Conservation (phyloP, 2,329 filamentous ascomycete species). For the Trichothecium sympodiale region DNA sequence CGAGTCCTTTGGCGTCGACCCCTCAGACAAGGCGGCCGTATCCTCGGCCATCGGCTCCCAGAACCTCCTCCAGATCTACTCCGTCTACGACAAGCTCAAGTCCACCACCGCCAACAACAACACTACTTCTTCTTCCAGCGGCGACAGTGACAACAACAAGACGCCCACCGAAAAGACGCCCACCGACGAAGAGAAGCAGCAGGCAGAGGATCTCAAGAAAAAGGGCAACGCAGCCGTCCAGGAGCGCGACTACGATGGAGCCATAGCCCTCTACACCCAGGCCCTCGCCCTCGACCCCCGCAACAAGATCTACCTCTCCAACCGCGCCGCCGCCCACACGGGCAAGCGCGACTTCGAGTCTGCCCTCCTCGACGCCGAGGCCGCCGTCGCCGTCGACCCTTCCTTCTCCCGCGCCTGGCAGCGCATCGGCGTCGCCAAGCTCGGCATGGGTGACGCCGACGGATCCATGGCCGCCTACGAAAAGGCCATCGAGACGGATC, state of each 20-base stretch:
- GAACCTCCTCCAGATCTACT: constrained; percentile 83
- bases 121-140: constrained; percentile 28
- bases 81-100: constrained; percentile 92
- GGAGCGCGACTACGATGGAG: constrained; percentile 74
- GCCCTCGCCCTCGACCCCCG: constrained; percentile 70
- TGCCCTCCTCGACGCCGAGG: constrained; percentile 78
- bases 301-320: constrained; percentile 95
- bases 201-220: constrained; percentile 81
- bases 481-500: constrained; percentile 87
- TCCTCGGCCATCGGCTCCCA: constrained; percentile 72
- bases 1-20: constrained; percentile 90
- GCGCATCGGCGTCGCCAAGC: constrained; percentile 79
- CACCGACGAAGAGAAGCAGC: constrained; percentile 54
- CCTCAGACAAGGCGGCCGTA: constrained; percentile 61
- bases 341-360: constrained; percentile 75
- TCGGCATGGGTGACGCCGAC: constrained; percentile 81
- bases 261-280: constrained; percentile 80
- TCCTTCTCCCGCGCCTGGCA: constrained; percentile 97
- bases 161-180: constrained; percentile 12
- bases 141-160: constrained; percentile 22
- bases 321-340: constrained; percentile 88
- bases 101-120: constrained; percentile 30
- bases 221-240: constrained; percentile 93
- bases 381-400: constrained; percentile 78
- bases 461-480: constrained; percentile 92